A percentile compares a stretch with the other conserved stretches of the same genome.
phyloP scores from a whole-genome alignment of 108 stramenopile species.

The Skeletonema costatum region DNA sequence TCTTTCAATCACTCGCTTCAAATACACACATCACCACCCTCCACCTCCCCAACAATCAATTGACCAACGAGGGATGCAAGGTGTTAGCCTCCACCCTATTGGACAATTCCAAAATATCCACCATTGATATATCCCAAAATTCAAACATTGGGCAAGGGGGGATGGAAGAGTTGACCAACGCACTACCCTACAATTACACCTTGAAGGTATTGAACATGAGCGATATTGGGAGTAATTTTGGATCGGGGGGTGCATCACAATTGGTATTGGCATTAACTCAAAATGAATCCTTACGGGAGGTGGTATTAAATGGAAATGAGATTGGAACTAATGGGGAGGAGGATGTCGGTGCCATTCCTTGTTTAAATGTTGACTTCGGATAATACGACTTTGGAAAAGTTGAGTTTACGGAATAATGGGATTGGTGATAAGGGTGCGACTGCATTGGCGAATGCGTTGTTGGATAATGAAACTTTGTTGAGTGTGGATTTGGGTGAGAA shows the following conservation, averaged over 20 bases:
- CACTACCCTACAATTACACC: constrained; percentile 7
- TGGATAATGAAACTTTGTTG: constrained; percentile 31
- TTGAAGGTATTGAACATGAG: background rate
- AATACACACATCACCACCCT: constrained; percentile 15
- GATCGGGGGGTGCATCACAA: too few relatives aligned
- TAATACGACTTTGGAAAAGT: background rate
- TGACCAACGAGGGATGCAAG: constrained; percentile 21
- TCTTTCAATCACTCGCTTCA: constrained; percentile 11
- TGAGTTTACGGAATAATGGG: constrained; percentile 19
- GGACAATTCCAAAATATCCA: constrained; percentile 12
- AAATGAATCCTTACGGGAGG: background rate
- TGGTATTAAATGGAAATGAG: background rate
- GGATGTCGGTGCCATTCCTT: background rate
- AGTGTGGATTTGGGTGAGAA: constrained; percentile 26
- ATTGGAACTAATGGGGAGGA: background rate
- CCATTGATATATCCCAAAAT: constrained; percentile 23
- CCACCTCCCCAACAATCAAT: constrained; percentile 24
- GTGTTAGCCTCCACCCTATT: constrained; percentile 21
- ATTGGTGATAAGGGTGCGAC: constrained; percentile 31
- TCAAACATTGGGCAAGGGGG: constrained; percentile 19
- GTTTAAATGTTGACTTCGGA: background rate
- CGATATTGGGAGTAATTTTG: background rate
- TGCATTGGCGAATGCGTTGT: constrained; percentile 30
- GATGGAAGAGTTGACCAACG: constrained; percentile 6
- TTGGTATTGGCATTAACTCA: background rate